Conservation (phyloP, 2,329 filamentous ascomycete genomes). For the Alternaria panax region DNA sequence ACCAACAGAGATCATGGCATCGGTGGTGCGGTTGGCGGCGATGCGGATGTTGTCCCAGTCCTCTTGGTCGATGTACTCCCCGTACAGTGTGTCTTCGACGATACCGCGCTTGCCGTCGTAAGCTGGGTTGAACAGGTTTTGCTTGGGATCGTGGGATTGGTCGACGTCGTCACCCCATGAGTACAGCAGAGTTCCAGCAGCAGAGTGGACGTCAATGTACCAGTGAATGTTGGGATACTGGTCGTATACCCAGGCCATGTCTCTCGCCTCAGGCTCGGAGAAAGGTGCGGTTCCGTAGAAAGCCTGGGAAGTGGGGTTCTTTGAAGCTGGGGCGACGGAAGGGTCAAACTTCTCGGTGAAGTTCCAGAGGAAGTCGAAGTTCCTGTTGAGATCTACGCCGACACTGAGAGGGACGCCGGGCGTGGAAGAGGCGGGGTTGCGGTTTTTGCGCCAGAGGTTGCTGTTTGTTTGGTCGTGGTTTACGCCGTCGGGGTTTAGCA, state of each 20-base stretch:
- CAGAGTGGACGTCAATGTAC: conserved; percentile 67
- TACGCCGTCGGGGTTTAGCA: conserved; percentile 44
- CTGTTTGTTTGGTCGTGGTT: conserved; percentile 40
- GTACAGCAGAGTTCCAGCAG: conserved; percentile 62
- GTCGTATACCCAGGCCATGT: conserved; percentile 62
- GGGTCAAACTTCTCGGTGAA: conserved; percentile 57
- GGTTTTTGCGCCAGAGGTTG: conserved; percentile 47
- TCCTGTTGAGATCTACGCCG: conserved; percentile 45
- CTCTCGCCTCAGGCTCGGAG: conserved; percentile 65
- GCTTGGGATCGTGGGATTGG: conserved; percentile 55
- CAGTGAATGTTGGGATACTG: conserved; percentile 60
- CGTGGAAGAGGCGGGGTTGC: conserved; percentile 48
- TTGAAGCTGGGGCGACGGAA: conserved; percentile 51
- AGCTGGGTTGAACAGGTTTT: conserved; percentile 61
- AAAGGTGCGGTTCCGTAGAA: conserved; percentile 62
- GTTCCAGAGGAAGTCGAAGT: conserved; percentile 65
- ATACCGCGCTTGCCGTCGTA: conserved; percentile 63
- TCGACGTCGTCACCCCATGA: conserved; percentile 65
- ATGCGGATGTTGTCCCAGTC: conserved; percentile 45
- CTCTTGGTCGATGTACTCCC: conserved; percentile 48
- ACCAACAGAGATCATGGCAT: conserved; percentile 47
- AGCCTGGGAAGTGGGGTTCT: conserved; percentile 54
- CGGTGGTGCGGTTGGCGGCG: conserved; percentile 43
- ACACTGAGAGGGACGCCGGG: conserved; percentile 24
- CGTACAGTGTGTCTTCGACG: conserved; percentile 60